Evolutionary conservation across 1,284 basidiomycete genomes (phyloP).

Genomic region (Austroboletus novae-zelandiae): DNA sequence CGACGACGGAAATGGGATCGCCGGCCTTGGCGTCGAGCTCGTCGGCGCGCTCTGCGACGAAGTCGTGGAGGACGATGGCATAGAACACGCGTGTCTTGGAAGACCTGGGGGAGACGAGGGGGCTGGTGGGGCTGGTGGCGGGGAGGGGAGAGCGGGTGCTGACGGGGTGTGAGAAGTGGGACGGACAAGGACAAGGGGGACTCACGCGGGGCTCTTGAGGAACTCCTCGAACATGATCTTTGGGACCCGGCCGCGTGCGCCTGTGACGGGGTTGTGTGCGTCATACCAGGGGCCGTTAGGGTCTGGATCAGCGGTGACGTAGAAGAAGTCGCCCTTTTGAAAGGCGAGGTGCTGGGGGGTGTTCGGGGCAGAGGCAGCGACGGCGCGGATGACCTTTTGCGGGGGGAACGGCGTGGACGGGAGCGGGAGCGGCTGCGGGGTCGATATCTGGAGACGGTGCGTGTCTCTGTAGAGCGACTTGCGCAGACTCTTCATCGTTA

Average conservation of each 20-base stretch:
- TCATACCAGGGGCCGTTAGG: conserved; percentile 70
- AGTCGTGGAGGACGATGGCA: conserved; percentile 95
- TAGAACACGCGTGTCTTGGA: conserved; percentile 72
- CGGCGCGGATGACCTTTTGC: conserved; percentile 93
- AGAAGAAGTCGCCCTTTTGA: conserved; percentile 95
- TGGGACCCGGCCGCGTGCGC: conserved; percentile 90
- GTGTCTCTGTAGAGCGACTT: conserved; percentile 76
- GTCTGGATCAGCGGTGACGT: conserved; percentile 80
- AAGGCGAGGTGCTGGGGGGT: conserved; percentile 90
- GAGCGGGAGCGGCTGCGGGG: conserved; percentile 59
- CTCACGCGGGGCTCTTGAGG: conserved; percentile 69
- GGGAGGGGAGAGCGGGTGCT: conserved; percentile 41
- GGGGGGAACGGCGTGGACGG: conserved; percentile 77
- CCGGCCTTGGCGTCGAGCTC: conserved; percentile 95
- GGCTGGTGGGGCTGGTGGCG: conserved; percentile 20
- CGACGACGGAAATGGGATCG: conserved; percentile 89
- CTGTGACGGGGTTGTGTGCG: conserved; percentile 89
- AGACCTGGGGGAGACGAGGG: conserved; percentile 29
- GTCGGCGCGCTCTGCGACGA: conserved; percentile 90
- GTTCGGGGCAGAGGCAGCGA: conserved; percentile 65
- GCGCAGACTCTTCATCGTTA: conserved; percentile 78
- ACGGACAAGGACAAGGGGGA: conserved; percentile 14
- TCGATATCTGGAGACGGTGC: conserved; percentile 60
- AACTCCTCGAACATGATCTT: conserved; percentile 86
- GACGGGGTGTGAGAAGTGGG: conserved; percentile 6